phyloP scores from a whole-genome alignment of 164 flowering plant genomes.

The Magnolia kwangsiensis region DNA sequence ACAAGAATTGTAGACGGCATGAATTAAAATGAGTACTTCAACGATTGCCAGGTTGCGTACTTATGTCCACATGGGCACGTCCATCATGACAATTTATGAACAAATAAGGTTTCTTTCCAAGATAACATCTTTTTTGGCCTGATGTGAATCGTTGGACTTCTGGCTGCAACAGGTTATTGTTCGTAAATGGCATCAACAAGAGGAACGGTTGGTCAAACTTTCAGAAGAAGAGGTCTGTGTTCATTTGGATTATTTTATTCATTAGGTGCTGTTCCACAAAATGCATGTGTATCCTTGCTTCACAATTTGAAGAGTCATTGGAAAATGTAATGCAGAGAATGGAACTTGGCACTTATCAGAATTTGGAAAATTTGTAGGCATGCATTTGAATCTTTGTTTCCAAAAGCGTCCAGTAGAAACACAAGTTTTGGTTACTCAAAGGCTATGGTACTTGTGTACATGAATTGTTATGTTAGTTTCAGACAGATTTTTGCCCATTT shows the following conservation, averaged over 20 bases:
- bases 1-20: too few species aligned
- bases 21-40: too few species aligned
- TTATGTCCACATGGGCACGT: background rate
- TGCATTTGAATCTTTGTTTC: background rate
- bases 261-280: background rate
- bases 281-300: background rate
- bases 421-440: too few species aligned
- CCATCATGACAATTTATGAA: background rate
- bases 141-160: background rate
- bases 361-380: background rate
- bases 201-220: slow-evolving; percentile 64
- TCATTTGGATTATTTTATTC: slow-evolving; percentile 1
- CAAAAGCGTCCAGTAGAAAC: too few species aligned
- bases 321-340: background rate
- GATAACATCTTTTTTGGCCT: background rate
- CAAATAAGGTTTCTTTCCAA: background rate
- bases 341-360: background rate
- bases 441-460: too few species aligned
- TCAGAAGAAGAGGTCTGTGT: slow-evolving; percentile 76
- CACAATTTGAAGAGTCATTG: background rate
- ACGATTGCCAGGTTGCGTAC: too few species aligned
- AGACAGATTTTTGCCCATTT: too few species aligned
- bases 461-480: too few species aligned
- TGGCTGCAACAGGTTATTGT: slow-evolving; percentile 59
- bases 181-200: slow-evolving; percentile 73